These are phyloP conservation scores for Bolboschoenus planiculmis DNA, from an alignment of 176 grass and related monocot species.

Conservation along the genomic window DNA sequence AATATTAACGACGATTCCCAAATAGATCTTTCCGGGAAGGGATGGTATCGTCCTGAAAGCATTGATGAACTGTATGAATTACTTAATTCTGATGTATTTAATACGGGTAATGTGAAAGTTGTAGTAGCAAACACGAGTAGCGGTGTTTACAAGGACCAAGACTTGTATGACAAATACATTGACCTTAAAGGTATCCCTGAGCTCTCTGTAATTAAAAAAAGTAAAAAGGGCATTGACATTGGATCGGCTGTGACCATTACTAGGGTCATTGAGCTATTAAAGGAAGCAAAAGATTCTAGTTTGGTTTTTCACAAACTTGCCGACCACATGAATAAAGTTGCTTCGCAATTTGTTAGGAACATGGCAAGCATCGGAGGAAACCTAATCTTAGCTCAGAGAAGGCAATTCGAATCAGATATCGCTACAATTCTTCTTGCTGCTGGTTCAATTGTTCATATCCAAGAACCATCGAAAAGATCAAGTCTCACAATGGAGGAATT, in stretches of 20 bases:
- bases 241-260: constrained; percentile 36
- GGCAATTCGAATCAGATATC: constrained; percentile 30
- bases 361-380: constrained; percentile 42
- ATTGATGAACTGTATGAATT: constrained; percentile 28
- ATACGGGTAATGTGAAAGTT: constrained; percentile 16
- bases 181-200: constrained; percentile 30
- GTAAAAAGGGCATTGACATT: constrained; percentile 19
- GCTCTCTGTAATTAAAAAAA: constrained; percentile 21
- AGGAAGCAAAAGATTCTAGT: background rate
- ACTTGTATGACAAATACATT: constrained; percentile 33
- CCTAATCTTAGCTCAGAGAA: constrained; percentile 33
- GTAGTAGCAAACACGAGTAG: constrained; percentile 32
- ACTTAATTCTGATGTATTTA: constrained; percentile 8
- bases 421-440: constrained; percentile 42
- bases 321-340: constrained; percentile 36
- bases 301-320: constrained; percentile 33
- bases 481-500: constrained; percentile 33
- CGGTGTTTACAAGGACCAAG: constrained; percentile 37
- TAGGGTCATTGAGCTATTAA: constrained; percentile 31
- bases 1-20: constrained; percentile 27
- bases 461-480: constrained; percentile 19
- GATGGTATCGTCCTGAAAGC: constrained; percentile 24
- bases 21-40: background rate
- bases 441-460: constrained; percentile 27
- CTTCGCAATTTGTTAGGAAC: constrained; percentile 35